These are phyloP conservation scores for Nigrospora oryzae DNA, from an alignment of 2,329 filamentous ascomycete species.

Conservation along the genomic window DNA sequence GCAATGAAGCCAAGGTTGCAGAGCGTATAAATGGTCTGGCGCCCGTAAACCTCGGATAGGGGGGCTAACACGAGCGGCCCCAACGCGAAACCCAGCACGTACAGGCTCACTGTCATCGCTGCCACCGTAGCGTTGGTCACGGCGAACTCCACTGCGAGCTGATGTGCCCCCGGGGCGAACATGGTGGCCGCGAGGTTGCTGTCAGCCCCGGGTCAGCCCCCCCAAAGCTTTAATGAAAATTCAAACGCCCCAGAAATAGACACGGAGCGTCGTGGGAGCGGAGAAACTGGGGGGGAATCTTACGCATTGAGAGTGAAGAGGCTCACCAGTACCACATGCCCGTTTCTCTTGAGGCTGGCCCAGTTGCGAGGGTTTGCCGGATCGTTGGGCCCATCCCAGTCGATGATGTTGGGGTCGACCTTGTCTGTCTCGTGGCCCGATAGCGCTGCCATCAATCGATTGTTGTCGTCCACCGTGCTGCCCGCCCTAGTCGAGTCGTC, in stretches of 20 bases:
- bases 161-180: slow-evolving; percentile 3
- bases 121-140: slow-evolving; percentile 1
- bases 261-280: not conserved
- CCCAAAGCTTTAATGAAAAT: no score
- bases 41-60: slow-evolving; percentile 51
- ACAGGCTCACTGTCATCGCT: slow-evolving; percentile 3
- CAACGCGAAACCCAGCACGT: slow-evolving; percentile 4
- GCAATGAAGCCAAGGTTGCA: slow-evolving; percentile 36
- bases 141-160: slow-evolving; percentile 2
- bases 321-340: slow-evolving; percentile 36
- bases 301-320: slow-evolving; percentile 30
- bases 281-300: not conserved
- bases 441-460: no score
- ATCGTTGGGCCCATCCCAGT: slow-evolving; percentile 43
- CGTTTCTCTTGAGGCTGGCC: slow-evolving; percentile 32
- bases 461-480: no score
- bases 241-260: not conserved
- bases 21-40: slow-evolving; percentile 39
- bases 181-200: slow-evolving; percentile 6
- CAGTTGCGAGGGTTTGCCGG: slow-evolving; percentile 47
- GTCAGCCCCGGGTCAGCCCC: not conserved
- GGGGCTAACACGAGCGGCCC: slow-evolving; percentile 53
- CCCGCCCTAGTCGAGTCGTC: no score
- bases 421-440: not conserved
- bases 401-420: slow-evolving; percentile 37